Percentiles rank a stretch among this genome's conserved stretches.
These are phyloP conservation scores for Nakazawaea ernobii DNA, from an alignment of 805 yeast genomes.

Conservation along the genomic window DNA sequence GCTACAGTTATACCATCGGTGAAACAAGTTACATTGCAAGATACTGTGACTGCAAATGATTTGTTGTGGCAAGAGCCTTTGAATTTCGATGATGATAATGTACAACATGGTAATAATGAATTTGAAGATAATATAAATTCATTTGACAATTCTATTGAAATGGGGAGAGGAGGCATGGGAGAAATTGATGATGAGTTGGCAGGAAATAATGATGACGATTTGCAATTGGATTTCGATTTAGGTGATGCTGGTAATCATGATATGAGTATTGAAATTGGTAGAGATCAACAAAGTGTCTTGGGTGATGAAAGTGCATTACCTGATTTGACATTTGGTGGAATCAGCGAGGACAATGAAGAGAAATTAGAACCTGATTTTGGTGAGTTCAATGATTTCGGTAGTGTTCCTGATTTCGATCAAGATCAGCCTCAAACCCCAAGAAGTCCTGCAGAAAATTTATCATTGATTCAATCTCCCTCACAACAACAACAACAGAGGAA, in stretches of 20 bases:
- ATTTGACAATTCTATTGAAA: conserved; percentile 58
- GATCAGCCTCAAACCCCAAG: conserved; percentile 14
- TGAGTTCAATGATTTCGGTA: conserved; percentile 5
- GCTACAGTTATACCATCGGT: conserved; percentile 58
- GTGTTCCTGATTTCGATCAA: conserved; percentile 10
- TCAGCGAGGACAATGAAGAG: conserved; percentile 11
- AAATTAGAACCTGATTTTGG: conserved; percentile 12
- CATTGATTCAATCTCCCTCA: background rate
- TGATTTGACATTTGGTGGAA: conserved; percentile 20
- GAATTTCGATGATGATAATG: conserved; percentile 29
- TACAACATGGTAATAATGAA: conserved; percentile 6
- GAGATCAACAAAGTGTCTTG: conserved; percentile 25
- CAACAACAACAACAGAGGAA: conserved; percentile 17
- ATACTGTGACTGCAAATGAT: conserved; percentile 75
- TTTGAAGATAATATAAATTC: conserved; percentile 5
- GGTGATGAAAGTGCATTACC: conserved; percentile 17
- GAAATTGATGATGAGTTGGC: conserved; percentile 27
- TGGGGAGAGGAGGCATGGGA: conserved; percentile 53
- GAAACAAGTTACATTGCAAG: conserved; percentile 57
- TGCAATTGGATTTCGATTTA: conserved; percentile 28
- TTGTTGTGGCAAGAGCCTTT: conserved; percentile 63
- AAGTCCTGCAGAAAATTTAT: background rate
- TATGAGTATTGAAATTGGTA: conserved; percentile 42
- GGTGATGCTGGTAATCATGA: conserved; percentile 17
- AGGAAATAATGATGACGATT: conserved; percentile 23